Evolutionary conservation across 371 early-diverging fungal species (phyloP).

Genomic region (Gilbertella persicaria): DNA sequence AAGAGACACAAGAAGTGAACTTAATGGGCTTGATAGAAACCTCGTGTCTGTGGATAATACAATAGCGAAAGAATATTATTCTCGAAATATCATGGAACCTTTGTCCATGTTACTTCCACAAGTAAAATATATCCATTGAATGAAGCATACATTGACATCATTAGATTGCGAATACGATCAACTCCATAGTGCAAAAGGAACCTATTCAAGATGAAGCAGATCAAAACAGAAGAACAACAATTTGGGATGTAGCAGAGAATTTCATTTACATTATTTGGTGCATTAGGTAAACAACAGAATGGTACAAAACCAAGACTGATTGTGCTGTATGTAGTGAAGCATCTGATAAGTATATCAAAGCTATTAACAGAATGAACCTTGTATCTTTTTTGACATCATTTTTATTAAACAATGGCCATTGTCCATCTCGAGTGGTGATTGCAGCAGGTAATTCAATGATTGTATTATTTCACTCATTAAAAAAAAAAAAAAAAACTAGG

Average conservation of each 20-base stretch:
- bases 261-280: constrained; percentile 72
- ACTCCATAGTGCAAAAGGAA: constrained; percentile 48
- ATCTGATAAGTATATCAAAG: constrained; percentile 64
- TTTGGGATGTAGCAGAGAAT: constrained; percentile 76
- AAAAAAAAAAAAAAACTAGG: constrained; percentile 32
- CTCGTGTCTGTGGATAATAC: constrained; percentile 62
- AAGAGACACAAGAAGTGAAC: neutral
- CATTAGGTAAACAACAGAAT: constrained; percentile 35
- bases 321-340: constrained; percentile 54
- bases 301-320: neutral
- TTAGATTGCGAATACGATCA: constrained; percentile 45
- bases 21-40: constrained; percentile 48
- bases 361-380: constrained; percentile 67
- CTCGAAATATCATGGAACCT: constrained; percentile 64
- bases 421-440: constrained; percentile 62
- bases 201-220: constrained; percentile 51
- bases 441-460: constrained; percentile 63
- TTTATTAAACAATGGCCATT: constrained; percentile 57
- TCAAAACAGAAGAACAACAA: constrained; percentile 59
- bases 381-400: constrained; percentile 72
- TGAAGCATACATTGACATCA: neutral
- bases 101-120: constrained; percentile 49
- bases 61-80: constrained; percentile 68
- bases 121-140: constrained; percentile 18
- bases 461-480: no score